A percentile compares a stretch with the other conserved stretches of the same genome.
phyloP scores from a whole-genome alignment of 1,284 basidiomycete species.

The Cystobasidium slooffiae region DNA sequence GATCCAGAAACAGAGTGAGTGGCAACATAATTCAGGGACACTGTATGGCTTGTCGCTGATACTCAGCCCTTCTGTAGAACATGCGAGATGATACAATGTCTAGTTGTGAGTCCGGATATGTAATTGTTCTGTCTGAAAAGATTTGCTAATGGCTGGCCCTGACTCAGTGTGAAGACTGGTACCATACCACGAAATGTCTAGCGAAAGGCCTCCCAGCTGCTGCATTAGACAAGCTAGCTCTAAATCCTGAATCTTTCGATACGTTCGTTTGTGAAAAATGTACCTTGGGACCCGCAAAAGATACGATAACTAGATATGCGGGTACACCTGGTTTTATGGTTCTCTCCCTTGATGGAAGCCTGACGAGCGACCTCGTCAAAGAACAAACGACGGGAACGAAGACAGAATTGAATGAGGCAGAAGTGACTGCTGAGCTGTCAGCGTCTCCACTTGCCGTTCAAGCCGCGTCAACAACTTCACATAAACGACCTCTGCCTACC shows the following conservation, averaged over 20 bases:
- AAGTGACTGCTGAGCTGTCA: not conserved
- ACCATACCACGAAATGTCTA: slow-evolving; percentile 55
- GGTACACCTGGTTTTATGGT: slow-evolving; percentile 49
- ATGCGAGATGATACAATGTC: slow-evolving; percentile 44
- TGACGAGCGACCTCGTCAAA: slow-evolving; percentile 1
- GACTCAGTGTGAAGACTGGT: slow-evolving; percentile 57
- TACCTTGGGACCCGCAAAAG: slow-evolving; percentile 21
- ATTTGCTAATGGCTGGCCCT: not conserved
- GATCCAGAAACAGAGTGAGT: slow-evolving; percentile 57
- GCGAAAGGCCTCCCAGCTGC: slow-evolving; percentile 47
- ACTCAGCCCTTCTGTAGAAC: slow-evolving; percentile 12
- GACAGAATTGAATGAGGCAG: not conserved
- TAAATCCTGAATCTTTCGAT: slow-evolving; percentile 50
- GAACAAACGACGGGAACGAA: not conserved
- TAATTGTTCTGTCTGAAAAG: not conserved
- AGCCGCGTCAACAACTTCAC: not conserved
- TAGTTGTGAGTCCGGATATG: slow-evolving; percentile 15
- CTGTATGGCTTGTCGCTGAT: not conserved
- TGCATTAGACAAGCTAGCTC: slow-evolving; percentile 32
- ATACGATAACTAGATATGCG: slow-evolving; percentile 46
- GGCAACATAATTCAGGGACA: not conserved
- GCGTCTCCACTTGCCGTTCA: not conserved
- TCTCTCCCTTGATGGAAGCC: slow-evolving; percentile 17
- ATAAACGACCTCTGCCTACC: not conserved
- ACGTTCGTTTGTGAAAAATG: slow-evolving; percentile 49